A percentile compares a stretch with the other conserved stretches of the same genome.
phyloP scores from a whole-genome alignment of 2,329 filamentous ascomycete species.

The Colletotrichum navitas region DNA sequence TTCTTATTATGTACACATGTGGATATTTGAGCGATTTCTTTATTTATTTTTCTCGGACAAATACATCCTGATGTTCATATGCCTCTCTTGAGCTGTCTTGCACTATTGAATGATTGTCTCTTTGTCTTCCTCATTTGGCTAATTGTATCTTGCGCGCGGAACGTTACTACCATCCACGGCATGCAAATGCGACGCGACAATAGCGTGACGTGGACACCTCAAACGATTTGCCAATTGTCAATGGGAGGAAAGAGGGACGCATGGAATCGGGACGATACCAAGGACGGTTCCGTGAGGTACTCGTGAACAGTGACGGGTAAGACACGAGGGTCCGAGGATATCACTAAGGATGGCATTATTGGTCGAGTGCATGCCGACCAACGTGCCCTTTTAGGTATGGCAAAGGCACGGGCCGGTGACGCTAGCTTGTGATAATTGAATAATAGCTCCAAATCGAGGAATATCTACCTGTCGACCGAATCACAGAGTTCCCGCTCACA shows the following conservation, averaged over 20 bases:
- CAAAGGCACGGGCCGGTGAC: neutral
- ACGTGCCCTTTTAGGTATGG: too few species aligned
- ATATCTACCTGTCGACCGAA: neutral
- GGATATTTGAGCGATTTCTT: neutral
- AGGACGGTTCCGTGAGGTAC: neutral
- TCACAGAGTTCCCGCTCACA: neutral
- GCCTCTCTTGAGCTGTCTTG: neutral
- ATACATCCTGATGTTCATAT: neutral
- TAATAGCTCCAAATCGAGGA: too few species aligned
- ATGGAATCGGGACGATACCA: constrained; percentile 4
- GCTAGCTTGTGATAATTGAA: neutral
- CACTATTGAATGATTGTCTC: neutral
- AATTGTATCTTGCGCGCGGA: neutral
- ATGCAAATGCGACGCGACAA: neutral
- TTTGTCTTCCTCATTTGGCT: neutral
- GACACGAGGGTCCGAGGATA: neutral
- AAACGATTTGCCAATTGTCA: neutral
- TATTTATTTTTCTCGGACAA: too few species aligned
- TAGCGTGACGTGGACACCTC: neutral
- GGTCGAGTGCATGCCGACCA: neutral
- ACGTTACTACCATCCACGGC: neutral
- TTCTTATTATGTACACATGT: constrained; percentile 27
- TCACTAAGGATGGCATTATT: neutral
- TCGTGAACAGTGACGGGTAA: neutral
- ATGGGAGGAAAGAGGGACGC: neutral